Percentiles rank a stretch among this genome's conserved stretches.
phyloP scores from a whole-genome alignment of 768 basidiomycete genomes.

The Leccinum uliginosum region DNA sequence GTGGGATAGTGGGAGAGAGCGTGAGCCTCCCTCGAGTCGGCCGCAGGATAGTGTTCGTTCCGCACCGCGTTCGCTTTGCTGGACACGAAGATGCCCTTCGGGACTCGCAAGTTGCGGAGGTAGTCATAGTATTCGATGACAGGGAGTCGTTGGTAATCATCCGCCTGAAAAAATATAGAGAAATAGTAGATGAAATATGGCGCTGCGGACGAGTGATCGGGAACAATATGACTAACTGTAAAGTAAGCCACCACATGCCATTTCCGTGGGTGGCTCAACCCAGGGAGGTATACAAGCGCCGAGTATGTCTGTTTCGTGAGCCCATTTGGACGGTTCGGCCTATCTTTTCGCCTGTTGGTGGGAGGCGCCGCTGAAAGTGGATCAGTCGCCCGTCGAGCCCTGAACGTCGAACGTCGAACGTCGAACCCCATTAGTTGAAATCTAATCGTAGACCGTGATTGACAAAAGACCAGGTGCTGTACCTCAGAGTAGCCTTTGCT shows the following conservation, averaged over 20 bases:
- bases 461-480: constrained; percentile 11
- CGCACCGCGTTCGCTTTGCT: constrained; percentile 47
- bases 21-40: constrained; percentile 18
- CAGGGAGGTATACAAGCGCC: constrained; percentile 65
- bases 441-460: neutral
- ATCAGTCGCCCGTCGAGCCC: constrained; percentile 58
- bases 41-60: constrained; percentile 19
- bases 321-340: constrained; percentile 76
- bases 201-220: neutral
- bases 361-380: constrained; percentile 54
- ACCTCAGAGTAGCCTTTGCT: constrained; percentile 77
- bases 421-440: constrained; percentile 1
- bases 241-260: constrained; percentile 87
- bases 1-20: constrained; percentile 7
- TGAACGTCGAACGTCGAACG: constrained; percentile 21
- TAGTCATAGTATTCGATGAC: constrained; percentile 73
- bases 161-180: constrained; percentile 40
- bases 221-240: constrained; percentile 43
- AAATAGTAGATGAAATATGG: constrained; percentile 7
- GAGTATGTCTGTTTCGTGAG: constrained; percentile 85
- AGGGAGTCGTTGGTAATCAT: constrained; percentile 66
- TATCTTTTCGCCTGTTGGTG: constrained; percentile 66
- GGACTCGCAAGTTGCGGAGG: constrained; percentile 61
- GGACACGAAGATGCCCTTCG: constrained; percentile 68
- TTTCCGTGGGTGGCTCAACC: constrained; percentile 54